Conservation (phyloP, 2,329 filamentous ascomycete genomes). For the Corynespora cassiicola region DNA sequence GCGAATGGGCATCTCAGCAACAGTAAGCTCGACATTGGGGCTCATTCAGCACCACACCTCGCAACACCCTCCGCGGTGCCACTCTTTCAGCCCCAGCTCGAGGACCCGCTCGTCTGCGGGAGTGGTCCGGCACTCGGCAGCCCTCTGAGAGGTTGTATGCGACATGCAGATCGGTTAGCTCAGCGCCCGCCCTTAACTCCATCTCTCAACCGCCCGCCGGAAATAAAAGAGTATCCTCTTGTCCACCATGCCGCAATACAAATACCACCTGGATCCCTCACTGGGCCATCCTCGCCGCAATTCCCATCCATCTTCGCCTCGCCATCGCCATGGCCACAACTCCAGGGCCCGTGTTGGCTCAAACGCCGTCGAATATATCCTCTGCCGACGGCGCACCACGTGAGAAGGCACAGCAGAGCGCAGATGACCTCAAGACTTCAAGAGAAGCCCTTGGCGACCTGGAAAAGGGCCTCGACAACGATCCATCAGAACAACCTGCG, state of each 20-base stretch:
- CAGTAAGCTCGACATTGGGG: too few species aligned
- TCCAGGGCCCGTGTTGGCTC: conserved; percentile 1
- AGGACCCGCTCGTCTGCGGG: too few species aligned
- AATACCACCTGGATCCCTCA: neutral
- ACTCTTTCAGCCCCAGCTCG: too few species aligned
- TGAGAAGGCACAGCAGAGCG: conserved; percentile 10
- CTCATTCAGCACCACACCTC: too few species aligned
- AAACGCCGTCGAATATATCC: conserved; percentile 7
- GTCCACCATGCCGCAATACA: conserved; percentile 2
- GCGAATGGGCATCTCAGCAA: too few species aligned
- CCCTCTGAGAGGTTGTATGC: too few species aligned
- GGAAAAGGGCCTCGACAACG: conserved; percentile 8
- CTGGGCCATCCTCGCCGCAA: neutral
- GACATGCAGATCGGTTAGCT: too few species aligned
- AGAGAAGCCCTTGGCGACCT: conserved; percentile 10
- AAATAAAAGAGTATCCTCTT: too few species aligned
- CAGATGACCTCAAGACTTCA: conserved; percentile 10
- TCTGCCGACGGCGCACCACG: conserved; percentile 2
- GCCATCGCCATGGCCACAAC: conserved; percentile 6
- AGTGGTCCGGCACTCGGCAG: too few species aligned
- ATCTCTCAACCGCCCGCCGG: too few species aligned
- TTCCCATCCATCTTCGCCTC: neutral
- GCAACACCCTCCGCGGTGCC: too few species aligned
- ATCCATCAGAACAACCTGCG: conserved; percentile 78
- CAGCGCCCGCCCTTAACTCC: too few species aligned